These are phyloP conservation scores for Saraca asoca DNA, from an alignment of 331 rosid genomes.

Conservation along the genomic window DNA sequence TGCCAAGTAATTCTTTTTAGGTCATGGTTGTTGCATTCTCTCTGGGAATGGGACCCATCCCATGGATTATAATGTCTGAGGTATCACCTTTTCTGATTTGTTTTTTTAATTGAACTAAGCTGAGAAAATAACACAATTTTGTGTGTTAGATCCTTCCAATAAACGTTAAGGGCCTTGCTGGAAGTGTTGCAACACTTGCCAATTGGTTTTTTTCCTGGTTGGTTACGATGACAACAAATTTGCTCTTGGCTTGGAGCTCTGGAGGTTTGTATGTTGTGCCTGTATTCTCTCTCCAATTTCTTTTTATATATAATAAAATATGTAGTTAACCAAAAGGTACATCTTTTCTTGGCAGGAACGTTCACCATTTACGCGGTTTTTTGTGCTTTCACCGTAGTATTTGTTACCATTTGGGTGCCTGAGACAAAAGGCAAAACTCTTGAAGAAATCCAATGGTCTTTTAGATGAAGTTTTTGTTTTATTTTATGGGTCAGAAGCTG, in stretches of 20 bases:
- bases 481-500: neutral
- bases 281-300: slow-evolving; percentile 13
- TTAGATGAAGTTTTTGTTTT: slow-evolving; percentile 57
- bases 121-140: too few relatives aligned
- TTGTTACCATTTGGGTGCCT: slow-evolving; percentile 78
- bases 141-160: slow-evolving; percentile 79
- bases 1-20: slow-evolving; percentile 35
- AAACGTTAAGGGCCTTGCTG: slow-evolving; percentile 88
- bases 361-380: slow-evolving; percentile 61
- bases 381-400: slow-evolving; percentile 64
- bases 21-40: slow-evolving; percentile 86
- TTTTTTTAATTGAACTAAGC: neutral
- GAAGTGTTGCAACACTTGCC: slow-evolving; percentile 92
- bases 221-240: slow-evolving; percentile 81
- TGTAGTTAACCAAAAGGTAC: slow-evolving; percentile 24
- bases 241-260: slow-evolving; percentile 80
- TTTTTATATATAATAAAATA: neutral
- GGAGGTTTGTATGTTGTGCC: slow-evolving; percentile 63
- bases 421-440: slow-evolving; percentile 91
- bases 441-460: slow-evolving; percentile 85
- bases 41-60: slow-evolving; percentile 91
- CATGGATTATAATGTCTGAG: slow-evolving; percentile 99
- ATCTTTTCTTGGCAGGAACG: slow-evolving; percentile 64
- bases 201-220: slow-evolving; percentile 77
- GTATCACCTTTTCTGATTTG: slow-evolving; percentile 43